Base-by-base conservation (phyloP, 208 protist genomes). In the Leishmania lainsoni region DNA sequence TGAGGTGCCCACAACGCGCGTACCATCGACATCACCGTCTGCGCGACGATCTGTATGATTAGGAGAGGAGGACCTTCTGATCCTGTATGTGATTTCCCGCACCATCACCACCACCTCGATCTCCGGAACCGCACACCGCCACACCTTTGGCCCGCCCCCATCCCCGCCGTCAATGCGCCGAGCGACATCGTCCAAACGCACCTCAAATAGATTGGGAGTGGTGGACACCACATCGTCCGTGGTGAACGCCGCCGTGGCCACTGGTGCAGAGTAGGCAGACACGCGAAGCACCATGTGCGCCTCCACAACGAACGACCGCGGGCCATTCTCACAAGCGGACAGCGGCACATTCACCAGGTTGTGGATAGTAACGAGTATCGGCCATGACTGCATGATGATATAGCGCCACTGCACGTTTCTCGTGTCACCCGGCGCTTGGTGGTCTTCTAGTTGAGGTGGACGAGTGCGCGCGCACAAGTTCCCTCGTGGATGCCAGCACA, bases 301-400 rank as follows among this genome's bases (percentile, higher is more conserved):
- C 80, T 92, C 87, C 54, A 95, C 89, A 29, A 84, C 82, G 81
- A 96, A 96, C 16, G 84, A 83, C 56, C 88, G 87, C 42, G 70
- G 49, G 26, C 79, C 89, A 78, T 82, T 77, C 61, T 85, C 78
- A 70, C 86, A 87, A 16, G 86, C 88, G 20, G 81, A 39, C 17
- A 85, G 77, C 4, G 92, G 92, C 59, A 96, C 93, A 72, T 94
- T 94, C 51, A 94, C 89, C 35, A 96, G 26, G 73, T 94, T 96
- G 87, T 96, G 93, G n/a, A 96, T 81, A 10, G 89, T 89, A 17
- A 92, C 88, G 2, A 91, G 81, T 32, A 96, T 69, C 22, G 83
- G 86, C 89, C 88, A 89, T 1, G 79, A 78, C 9, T 80, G 51
- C 88, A 91, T 91, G 61, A 29, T 61, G 35, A 52, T 75, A n/a